These are phyloP conservation scores for Ophiostoma quercus DNA, from an alignment of 2,329 filamentous ascomycete genomes.

Conservation along the genomic window DNA sequence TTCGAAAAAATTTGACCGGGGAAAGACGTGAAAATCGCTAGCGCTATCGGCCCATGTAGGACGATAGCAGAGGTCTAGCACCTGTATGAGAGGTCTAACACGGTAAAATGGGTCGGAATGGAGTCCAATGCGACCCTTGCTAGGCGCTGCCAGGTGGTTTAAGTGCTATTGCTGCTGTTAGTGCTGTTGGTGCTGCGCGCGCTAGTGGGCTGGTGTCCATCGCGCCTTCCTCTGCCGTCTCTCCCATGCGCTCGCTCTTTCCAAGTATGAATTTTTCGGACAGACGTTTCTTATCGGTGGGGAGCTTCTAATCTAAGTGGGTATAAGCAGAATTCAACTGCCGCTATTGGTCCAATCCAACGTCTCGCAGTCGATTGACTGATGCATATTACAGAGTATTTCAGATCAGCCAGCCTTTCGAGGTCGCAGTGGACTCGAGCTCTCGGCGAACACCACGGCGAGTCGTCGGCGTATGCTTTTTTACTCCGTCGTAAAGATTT, in stretches of 20 bases:
- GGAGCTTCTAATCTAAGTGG: constrained; percentile 8
- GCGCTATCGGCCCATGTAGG: constrained; percentile 22
- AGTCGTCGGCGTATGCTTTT: constrained; percentile 3
- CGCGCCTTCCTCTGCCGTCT: constrained; percentile 9
- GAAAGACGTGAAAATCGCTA: constrained; percentile 20
- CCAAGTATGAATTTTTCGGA: not conserved
- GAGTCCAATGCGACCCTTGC: not conserved
- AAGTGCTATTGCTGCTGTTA: constrained; percentile 3
- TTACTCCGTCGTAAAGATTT: not conserved
- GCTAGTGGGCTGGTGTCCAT: not conserved
- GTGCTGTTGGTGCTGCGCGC: not conserved
- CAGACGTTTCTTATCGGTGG: constrained; percentile 10
- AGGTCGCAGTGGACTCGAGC: not conserved
- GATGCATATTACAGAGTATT: not conserved
- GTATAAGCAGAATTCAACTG: not conserved
- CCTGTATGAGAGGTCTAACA: not conserved
- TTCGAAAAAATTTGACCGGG: constrained; percentile 22
- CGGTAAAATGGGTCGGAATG: constrained; percentile 2
- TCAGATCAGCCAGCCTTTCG: not conserved
- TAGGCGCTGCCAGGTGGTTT: not conserved
- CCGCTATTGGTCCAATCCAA: not conserved
- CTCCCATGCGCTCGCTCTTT: constrained; percentile 1
- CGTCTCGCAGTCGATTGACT: not conserved
- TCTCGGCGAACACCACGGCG: not conserved
- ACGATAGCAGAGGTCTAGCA: not conserved